Evolutionary conservation across 805 yeast species (phyloP).

Genomic region (Yarrowia sp.): DNA sequence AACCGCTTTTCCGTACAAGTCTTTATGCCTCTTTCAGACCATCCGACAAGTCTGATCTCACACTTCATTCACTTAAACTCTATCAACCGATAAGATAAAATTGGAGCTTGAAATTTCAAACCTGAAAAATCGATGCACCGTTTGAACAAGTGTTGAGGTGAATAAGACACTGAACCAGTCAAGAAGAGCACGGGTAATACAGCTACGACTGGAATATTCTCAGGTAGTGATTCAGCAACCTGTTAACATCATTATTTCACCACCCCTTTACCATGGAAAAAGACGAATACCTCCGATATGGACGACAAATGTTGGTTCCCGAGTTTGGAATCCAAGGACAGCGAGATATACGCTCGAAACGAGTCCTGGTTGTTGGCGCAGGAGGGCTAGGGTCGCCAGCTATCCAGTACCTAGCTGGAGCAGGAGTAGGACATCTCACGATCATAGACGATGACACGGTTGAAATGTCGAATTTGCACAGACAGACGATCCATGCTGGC

Average conservation of each 20-base stretch:
- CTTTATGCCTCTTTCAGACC: too few species aligned
- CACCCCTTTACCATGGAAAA: neutral
- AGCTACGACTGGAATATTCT: too few species aligned
- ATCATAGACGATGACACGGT: slow-evolving; percentile 88
- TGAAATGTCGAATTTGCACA: slow-evolving; percentile 82
- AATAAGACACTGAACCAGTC: neutral
- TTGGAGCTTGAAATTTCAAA: neutral
- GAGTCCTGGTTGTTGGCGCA: slow-evolving; percentile 85
- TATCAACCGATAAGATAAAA: neutral
- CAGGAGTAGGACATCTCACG: slow-evolving; percentile 86
- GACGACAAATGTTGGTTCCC: slow-evolving; percentile 95
- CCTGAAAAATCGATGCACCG: too few species aligned
- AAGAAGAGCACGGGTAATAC: too few species aligned
- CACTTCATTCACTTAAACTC: too few species aligned
- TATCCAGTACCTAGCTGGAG: slow-evolving; percentile 78
- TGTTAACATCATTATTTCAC: neutral
- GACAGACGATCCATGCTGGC: slow-evolving; percentile 84
- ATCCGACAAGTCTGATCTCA: too few species aligned
- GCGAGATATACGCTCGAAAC: slow-evolving; percentile 60
- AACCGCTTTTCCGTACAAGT: too few species aligned
- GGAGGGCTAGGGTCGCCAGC: slow-evolving; percentile 98
- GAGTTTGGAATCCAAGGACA: slow-evolving; percentile 70
- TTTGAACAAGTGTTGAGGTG: too few species aligned
- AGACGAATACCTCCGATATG: slow-evolving; percentile 78
- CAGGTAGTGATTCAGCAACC: too few species aligned